Base-by-base conservation (phyloP, 2,329 filamentous ascomycete genomes). In the Colletotrichum echinochloae region DNA sequence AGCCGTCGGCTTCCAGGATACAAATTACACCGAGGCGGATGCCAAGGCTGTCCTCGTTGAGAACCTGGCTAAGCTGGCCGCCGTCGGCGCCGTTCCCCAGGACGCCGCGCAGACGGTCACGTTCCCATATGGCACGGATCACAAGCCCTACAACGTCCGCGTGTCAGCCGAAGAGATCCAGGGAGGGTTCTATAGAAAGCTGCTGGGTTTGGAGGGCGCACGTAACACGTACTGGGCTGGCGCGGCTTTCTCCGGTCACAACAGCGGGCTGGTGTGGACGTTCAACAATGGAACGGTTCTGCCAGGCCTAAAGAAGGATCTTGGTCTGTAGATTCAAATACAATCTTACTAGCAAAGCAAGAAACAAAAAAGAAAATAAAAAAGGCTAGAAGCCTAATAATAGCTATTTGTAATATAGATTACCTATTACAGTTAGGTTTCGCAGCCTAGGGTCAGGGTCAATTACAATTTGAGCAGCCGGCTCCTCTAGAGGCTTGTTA, bases 141-240 rank as follows among this genome's bases (percentile, higher is more conserved):
- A 81, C 23, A 72, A 67, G 11, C 78, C 79, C 0, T 77, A 74
- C 66, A 59, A 74, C 39, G 33, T 79, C 67, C 65, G 72, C 23
- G 79, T 81, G 0, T 71, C 75, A 1, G 44, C 75, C 0, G 59
- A 78, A 1, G 75, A 77, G 3, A 77, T 82, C 20, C 62, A 66
- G 0, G 60, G 55, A 3, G 80, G 81, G 0, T 82, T 82, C 57
- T 82, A 80, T 41, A 48, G 72, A 0, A 73, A 80, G 16, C 54
- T 83, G 5, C 77, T 80, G 33, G 73, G 59, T 0, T 70, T 83
- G 11, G 79, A 83, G 73, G 79, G 81, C 0, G 66, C 76, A 39
- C 73, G 75, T 0, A 80, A 76, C 51, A 83, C 81, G 0, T 83
- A 77, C 67, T 83, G 80, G 70, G 79, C 81, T 1, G 81, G 79